These are phyloP conservation scores for Neofusicoccum cordaticola DNA, from an alignment of 2,329 filamentous ascomycete species.

Conservation along the genomic window DNA sequence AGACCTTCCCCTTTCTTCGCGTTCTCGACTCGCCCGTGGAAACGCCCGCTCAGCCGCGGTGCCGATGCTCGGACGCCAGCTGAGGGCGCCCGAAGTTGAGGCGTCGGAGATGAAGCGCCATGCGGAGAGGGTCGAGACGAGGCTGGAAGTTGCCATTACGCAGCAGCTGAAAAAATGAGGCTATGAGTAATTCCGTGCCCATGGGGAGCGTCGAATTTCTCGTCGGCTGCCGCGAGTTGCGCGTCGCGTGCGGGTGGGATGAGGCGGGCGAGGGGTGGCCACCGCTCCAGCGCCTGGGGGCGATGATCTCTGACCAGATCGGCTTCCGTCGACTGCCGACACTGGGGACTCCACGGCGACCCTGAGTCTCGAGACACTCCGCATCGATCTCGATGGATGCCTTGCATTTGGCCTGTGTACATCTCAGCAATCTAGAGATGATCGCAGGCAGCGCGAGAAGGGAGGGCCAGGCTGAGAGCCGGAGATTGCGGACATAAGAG, in stretches of 20 bases:
- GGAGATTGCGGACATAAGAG: slow-evolving; percentile 8
- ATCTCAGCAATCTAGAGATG: neutral
- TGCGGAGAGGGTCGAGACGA: slow-evolving; percentile 4
- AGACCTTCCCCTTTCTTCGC: slow-evolving; percentile 4
- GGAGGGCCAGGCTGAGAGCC: neutral
- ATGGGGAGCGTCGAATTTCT: neutral
- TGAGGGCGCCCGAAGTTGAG: slow-evolving; percentile 1
- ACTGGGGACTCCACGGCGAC: neutral
- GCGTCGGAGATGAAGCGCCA: slow-evolving; percentile 14
- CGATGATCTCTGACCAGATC: slow-evolving; percentile 6
- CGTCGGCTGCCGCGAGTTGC: neutral
- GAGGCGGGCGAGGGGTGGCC: slow-evolving; percentile 8
- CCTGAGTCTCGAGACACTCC: neutral
- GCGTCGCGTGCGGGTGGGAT: neutral
- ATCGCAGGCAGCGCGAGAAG: neutral
- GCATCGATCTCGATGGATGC: slow-evolving; percentile 2
- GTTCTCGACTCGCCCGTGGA: neutral
- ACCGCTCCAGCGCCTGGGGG: neutral
- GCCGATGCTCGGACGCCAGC: slow-evolving; percentile 5
- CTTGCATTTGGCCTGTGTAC: slow-evolving; percentile 6
- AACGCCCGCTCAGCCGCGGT: neutral
- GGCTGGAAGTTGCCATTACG: neutral
- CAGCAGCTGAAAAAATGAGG: neutral
- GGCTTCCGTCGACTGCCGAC: neutral
- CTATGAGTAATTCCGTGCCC: slow-evolving; percentile 2